A percentile compares a stretch with the other conserved stretches of the same genome.
Evolutionary conservation across 2,329 filamentous ascomycete species (phyloP).

Genomic region (Scortechinia acanthostroma): DNA sequence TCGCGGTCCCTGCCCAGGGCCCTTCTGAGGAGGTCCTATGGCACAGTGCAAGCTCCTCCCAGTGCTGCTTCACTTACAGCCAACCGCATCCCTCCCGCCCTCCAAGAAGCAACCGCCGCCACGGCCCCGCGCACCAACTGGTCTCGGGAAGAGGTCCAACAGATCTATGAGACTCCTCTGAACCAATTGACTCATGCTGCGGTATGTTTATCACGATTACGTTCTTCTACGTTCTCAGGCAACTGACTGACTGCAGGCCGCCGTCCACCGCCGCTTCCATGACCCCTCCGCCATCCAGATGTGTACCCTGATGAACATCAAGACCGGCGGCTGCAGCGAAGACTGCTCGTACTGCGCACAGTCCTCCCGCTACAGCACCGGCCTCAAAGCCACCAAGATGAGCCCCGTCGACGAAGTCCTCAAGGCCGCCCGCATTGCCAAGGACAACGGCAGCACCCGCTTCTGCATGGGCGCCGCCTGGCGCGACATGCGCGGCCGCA

Average conservation of each 20-base stretch:
- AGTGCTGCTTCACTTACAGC: background rate
- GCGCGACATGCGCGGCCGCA: conserved; percentile 88
- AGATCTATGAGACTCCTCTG: background rate
- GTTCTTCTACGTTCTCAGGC: too few relatives aligned
- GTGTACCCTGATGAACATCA: conserved; percentile 95
- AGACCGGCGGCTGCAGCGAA: conserved; percentile 84
- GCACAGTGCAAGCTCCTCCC: background rate
- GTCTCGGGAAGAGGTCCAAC: background rate
- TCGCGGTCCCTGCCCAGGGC: background rate
- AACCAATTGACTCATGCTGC: conserved; percentile 1
- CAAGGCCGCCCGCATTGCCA: conserved; percentile 68
- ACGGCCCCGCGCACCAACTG: background rate
- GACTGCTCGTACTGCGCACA: conserved; percentile 92
- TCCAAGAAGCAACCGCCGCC: background rate
- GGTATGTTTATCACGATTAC: too few relatives aligned
- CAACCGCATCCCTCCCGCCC: background rate
- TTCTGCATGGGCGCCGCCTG: conserved; percentile 96
- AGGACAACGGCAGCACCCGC: conserved; percentile 76
- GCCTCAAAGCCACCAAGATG: conserved; percentile 73
- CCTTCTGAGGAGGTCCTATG: background rate
- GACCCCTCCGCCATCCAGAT: conserved; percentile 78
- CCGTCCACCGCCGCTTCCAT: conserved; percentile 78
- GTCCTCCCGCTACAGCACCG: conserved; percentile 72
- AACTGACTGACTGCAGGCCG: conserved; percentile 43
- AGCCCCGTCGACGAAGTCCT: conserved; percentile 76